Percentiles rank a stretch among this genome's conserved stretches.
Conservation (phyloP, 1,284 basidiomycete species). For the Ustilago crameri region DNA sequence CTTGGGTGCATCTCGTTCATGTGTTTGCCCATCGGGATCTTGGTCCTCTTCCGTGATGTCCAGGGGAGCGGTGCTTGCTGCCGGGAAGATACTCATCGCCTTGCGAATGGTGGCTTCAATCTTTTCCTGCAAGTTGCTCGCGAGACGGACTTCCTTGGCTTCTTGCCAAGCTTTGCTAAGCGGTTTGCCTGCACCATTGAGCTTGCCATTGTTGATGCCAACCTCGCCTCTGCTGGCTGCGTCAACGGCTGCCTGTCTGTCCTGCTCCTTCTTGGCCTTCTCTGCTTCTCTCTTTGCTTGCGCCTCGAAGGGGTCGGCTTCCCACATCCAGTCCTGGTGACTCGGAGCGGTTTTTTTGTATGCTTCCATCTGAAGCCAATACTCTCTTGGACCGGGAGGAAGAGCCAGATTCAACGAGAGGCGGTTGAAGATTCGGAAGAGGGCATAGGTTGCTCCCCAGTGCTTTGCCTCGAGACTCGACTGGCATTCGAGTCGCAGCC, state of each 20-base stretch:
- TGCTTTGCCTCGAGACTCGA: constrained; percentile 63
- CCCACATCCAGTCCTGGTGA: constrained; percentile 63
- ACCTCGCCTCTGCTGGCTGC: constrained; percentile 33
- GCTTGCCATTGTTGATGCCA: constrained; percentile 32
- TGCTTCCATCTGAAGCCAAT: constrained; percentile 63
- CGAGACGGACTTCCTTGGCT: constrained; percentile 87
- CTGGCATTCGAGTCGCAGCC: constrained; percentile 52
- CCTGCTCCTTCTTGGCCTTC: constrained; percentile 53
- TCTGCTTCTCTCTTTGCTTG: constrained; percentile 56
- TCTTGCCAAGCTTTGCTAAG: constrained; percentile 74
- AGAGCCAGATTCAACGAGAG: constrained; percentile 61
- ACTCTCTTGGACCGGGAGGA: constrained; percentile 65
- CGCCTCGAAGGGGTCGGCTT: constrained; percentile 66
- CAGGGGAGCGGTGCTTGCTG: constrained; percentile 39
- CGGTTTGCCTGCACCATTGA: constrained; percentile 38
- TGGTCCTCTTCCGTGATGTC: constrained; percentile 41
- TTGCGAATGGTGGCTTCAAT: constrained; percentile 85
- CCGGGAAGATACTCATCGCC: constrained; percentile 70
- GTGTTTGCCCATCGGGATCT: constrained; percentile 5
- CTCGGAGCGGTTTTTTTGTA: constrained; percentile 59
- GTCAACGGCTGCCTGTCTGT: constrained; percentile 39
- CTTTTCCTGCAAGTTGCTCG: constrained; percentile 77
- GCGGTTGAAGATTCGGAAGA: constrained; percentile 65
- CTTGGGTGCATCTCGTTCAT: constrained; percentile 7
- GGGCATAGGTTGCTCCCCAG: constrained; percentile 68